These are phyloP conservation scores for Solanum pimpinellifolium DNA, from an alignment of 257 asterid genomes.

Conservation along the genomic window DNA sequence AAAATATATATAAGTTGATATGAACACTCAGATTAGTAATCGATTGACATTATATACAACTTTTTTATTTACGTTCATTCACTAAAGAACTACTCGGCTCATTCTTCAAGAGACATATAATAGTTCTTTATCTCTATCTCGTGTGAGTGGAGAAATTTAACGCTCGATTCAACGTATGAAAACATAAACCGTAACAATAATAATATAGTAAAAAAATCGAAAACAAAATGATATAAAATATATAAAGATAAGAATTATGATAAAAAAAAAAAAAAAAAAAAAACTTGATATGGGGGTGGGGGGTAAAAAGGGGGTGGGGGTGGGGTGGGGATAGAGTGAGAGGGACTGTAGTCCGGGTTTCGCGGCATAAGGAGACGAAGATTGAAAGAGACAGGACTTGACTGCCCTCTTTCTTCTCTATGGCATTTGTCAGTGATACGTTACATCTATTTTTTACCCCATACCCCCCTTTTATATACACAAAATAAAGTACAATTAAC, in stretches of 20 bases:
- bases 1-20: too few species aligned
- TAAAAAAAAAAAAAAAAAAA: neutral
- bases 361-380: conserved; percentile 78
- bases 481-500: neutral
- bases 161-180: too few species aligned
- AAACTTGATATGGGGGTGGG: neutral
- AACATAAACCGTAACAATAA: too few species aligned
- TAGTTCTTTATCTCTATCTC: too few species aligned
- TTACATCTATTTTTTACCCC: conserved; percentile 49
- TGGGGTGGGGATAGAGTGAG: neutral
- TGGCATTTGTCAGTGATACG: conserved; percentile 67
- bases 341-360: conserved; percentile 89
- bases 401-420: conserved; percentile 17
- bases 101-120: too few species aligned
- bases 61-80: too few species aligned
- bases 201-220: neutral
- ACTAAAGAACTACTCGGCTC: too few species aligned
- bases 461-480: neutral
- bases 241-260: neutral
- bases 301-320: neutral
- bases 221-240: too few species aligned
- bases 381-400: conserved; percentile 53
- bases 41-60: too few species aligned
- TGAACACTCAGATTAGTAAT: fast-evolving
- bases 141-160: too few species aligned